Evolutionary conservation across 306 rosid species (phyloP), one percentile per base, ranked within the genome.

Genomic region (Boehmeria nivea): DNA sequence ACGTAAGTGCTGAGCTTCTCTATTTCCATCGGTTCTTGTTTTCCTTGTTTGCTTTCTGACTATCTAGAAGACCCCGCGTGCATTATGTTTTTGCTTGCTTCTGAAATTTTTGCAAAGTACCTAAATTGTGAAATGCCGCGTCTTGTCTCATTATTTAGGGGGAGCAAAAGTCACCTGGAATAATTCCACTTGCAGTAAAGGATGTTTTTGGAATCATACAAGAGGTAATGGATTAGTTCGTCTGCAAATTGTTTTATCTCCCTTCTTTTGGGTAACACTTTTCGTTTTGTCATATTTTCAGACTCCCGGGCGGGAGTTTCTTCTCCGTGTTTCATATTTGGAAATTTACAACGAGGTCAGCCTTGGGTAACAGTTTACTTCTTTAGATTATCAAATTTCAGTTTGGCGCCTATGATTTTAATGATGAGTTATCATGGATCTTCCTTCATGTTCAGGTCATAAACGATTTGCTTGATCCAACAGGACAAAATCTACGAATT

Each of bases 281-380:
- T 76, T 53, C 38, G 13, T 13, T 11, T 9, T 59, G 68, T 55
- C 45, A 54, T 68, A 62, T 71, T 51, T 67, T 74, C 57, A 83
- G 95, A 87, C 87, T 43, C 94, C 94, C 45, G 83, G 77, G 60
- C 79, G 87, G 14, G 89, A 87, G 71, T 87, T 81, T 78, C 88
- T 87, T 58, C 93, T 87, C 42, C 95, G 87, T 20, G 85, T 87
- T 38, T 87, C 95, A 9, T 87, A 87, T 79, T 82, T 87, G 58
- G 95, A 87, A 78, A 87, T 87, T 49, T 87, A 87, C 69, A 87
- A 87, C 47, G 95, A 87, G 95, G 95, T 87, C 52, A 81, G 89
- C 58, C 34, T 14, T 40, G n/a, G 45, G 15, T 40, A 40, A 40
- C 4, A n/a, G n/a, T n/a, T n/a, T n/a, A n/a, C n/a, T n/a, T n/a